Evolutionary conservation across 805 yeast species (phyloP), one percentile per base, ranked within the genome.

Genomic region (Wickerhamomyces xylosicus): DNA sequence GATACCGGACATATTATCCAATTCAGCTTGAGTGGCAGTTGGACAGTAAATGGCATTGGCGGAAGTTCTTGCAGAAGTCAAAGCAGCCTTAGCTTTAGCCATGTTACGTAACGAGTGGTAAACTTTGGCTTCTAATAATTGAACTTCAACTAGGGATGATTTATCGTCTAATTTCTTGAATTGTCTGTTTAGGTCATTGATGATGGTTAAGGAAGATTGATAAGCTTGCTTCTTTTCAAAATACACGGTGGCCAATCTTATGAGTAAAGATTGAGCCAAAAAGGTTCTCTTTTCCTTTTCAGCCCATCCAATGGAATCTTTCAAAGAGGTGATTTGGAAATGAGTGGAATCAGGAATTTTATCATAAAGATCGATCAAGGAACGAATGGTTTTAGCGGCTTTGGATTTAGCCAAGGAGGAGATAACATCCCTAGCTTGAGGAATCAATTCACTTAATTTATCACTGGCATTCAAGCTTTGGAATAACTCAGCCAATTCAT

Each of bases 41-140:
- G 97, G 95, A 53, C 95, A 85, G 65, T 89, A 94, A 38, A 92
- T 85, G 18, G 97, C 74, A 59, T 92, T 94, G n/a, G 98, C 98
- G 3, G 95, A 82, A 0, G 98, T 92, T 61, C 97, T 76, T 2
- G 98, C 96, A 35, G 95, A 79, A 2, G 97, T 87, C 51, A 92
- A 69, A 3, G 96, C 79, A 7, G 97, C 97, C 52, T 85, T 77
- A 5, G 95, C 75, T 63, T 90, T 92, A 5, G 96, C 83, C 52
- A 85, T 72, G 59, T 92, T 92, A 58, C 96, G 76, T 52, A 92
- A 69, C 20, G 95, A 87, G 59, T 89, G 95, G 59, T 82, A 92
- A 32, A 85, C 86, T 54, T 86, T 81, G 17, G 92, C 72, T 59
- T 92, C 97, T 46, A 92, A 72, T 47, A 92, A 66, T 62, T 92